phyloP scores from a whole-genome alignment of 345 rosid species.

The Salix viminalis region DNA sequence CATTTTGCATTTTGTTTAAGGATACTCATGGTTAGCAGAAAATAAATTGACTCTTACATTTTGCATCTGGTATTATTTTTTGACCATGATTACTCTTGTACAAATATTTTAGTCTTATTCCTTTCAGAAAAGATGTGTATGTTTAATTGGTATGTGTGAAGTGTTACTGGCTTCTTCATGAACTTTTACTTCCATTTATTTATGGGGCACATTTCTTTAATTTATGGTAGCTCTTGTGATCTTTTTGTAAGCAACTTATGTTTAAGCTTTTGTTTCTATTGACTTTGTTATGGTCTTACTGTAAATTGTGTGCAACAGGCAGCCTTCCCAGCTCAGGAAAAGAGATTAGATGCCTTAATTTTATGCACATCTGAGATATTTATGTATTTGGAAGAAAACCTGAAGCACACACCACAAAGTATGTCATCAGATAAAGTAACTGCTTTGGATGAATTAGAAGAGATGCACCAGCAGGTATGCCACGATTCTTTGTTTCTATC shows the following conservation, averaged over 20 bases:
- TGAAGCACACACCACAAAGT: slow-evolving; percentile 72
- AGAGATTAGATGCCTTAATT: slow-evolving; percentile 83
- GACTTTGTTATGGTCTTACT: slow-evolving; percentile 18
- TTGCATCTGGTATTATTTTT: too few species aligned
- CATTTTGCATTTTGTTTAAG: too few species aligned
- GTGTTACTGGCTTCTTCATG: not conserved
- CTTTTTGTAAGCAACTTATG: not conserved
- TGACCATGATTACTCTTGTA: too few species aligned
- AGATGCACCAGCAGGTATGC: slow-evolving; percentile 90
- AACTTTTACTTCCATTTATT: not conserved
- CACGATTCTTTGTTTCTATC: slow-evolving; percentile 4
- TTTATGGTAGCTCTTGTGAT: not conserved
- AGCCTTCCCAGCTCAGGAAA: slow-evolving; percentile 88
- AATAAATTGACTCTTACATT: too few species aligned
- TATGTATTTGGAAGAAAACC: slow-evolving; percentile 85
- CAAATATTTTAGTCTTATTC: not conserved
- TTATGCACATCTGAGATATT: slow-evolving; percentile 66
- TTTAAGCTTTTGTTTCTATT: slow-evolving; percentile 1
- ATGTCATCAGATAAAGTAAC: slow-evolving; percentile 74
- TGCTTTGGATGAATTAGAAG: slow-evolving; percentile 83
- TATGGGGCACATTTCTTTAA: not conserved
- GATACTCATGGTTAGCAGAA: too few species aligned
- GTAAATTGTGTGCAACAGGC: slow-evolving; percentile 48
- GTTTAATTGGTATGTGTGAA: not conserved
- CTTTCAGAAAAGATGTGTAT: not conserved